Evolutionary conservation across 1,284 basidiomycete species (phyloP), one percentile per base, ranked within the genome.

Genomic region (Puccinia novopanici): DNA sequence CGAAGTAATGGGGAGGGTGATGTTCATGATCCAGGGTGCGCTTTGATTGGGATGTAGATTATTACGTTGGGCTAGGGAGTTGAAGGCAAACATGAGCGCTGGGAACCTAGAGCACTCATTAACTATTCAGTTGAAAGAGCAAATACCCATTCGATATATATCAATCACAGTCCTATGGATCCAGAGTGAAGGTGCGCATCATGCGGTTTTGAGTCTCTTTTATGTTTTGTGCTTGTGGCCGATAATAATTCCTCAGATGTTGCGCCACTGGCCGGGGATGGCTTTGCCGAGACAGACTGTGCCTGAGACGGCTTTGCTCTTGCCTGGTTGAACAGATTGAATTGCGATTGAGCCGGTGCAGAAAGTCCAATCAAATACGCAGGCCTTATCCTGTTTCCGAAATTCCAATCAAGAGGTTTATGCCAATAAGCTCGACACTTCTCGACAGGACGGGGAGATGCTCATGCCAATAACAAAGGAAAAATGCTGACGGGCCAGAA

Each of bases 11-110:
- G 81, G 82, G 27, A 84, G 83, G 12, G 83, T 82, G 76, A 84
- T 82, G 45, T 84, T 83, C 59, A 84, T 72, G 61, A 84, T 81
- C 84, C 84, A 84, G 37, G 81, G 81, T 3, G 83, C 83, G 15
- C 81, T 68, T 70, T 82, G 83, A 52, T 83, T 74, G 0, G 84
- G 84, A 0, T 81, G 80, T 2, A 84, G 81, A 67, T 84, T 84
- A 72, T 83, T 83, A 30, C 59, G 54, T 75, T 83, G 82, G 8
- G 83, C 84, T 75, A 45, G 40, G n/a, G 24, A 17, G 27, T 27
- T 34, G 1, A 45, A 71, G 17, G 19, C 30, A 71, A 37, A 54
- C 34, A n/a, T 71, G 6, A 34, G 27, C 37, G 17, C 34, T 6
- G 42, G 3, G n/a, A 42, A 27, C 40, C 37, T n/a, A 9, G n/a